These are phyloP conservation scores for Coemansia sp. DNA, from an alignment of 192 early-diverging fungal species.

Conservation along the genomic window DNA sequence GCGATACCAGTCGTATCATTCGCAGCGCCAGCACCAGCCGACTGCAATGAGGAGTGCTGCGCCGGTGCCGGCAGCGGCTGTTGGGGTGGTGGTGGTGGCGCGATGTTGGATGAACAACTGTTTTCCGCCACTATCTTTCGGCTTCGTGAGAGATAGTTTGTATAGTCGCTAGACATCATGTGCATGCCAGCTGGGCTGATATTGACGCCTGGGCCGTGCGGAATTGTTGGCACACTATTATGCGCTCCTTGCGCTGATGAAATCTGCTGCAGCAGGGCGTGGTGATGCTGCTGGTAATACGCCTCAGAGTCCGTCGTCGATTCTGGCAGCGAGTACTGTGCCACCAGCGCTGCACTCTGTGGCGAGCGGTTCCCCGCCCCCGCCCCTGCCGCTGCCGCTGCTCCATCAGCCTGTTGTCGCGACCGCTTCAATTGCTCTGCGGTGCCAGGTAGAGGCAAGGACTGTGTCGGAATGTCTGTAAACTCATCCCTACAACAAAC, in stretches of 20 bases:
- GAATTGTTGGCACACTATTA: constrained; percentile 20
- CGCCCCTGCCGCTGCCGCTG: too few relatives aligned
- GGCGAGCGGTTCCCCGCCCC: constrained; percentile 25
- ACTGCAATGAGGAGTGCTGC: too few relatives aligned
- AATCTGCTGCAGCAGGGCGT: constrained; percentile 2
- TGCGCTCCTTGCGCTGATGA: background rate
- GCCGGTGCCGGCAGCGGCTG: background rate
- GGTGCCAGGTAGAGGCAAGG: background rate
- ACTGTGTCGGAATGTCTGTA: background rate
- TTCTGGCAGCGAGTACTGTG: constrained; percentile 34
- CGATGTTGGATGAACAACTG: background rate
- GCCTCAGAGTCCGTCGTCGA: background rate
- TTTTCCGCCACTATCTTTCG: constrained; percentile 23
- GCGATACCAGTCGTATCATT: background rate
- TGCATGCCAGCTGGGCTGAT: constrained; percentile 34
- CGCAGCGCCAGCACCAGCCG: background rate
- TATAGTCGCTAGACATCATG: constrained; percentile 31
- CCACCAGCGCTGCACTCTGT: constrained; percentile 44
- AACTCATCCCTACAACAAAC: constrained; percentile 12
- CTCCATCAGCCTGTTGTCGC: background rate
- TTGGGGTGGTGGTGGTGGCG: background rate
- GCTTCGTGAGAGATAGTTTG: constrained; percentile 31
- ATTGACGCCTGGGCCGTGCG: constrained; percentile 42
- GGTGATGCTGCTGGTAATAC: background rate
- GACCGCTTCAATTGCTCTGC: background rate